Evolutionary conservation across 139 green algal species (phyloP), one percentile per base, ranked within the genome.

Genomic region (Edaphochlamys debaryana): DNA sequence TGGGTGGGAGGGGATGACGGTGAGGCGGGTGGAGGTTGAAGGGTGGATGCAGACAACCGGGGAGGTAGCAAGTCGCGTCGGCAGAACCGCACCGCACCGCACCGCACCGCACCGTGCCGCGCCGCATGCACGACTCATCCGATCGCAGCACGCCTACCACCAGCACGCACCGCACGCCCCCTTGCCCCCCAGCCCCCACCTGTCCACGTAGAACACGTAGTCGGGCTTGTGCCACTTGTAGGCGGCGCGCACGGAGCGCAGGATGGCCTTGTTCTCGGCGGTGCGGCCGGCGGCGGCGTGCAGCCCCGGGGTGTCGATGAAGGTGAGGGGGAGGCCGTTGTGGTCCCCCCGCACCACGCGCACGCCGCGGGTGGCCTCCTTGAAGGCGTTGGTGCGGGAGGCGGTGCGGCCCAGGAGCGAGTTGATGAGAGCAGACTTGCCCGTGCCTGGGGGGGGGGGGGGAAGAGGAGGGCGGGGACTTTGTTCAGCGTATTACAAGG

Each of bases 361-460:
- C n/a, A 93, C 82, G 58, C 86, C 34, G 56, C 82, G 85, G 29
- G 90, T 93, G 60, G 78, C n/a, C 37, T 87, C 80, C 48, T 48
- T 37, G 86, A 91, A 93, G n/a, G 87, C 77, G 72, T 67, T 91
- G 54, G 90, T 92, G 54, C 69, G 36, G 27, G 77, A 86, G 63
- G 45, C 23, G 11, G 77, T 84, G 23, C 80, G 77, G 41, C 82
- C 88, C 68, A 93, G 74, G 66, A 93, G 73, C 0, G 70, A 29
- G 79, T 93, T 93, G 81, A 92, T 91, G 19, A 93, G 82, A 86
- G 91, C 87, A 62, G 67, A 86, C 84, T 93, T 93, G 62, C 90
- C 90, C 22, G 84, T 87, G 72, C 80, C 85, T 90, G 69, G 37
- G 42, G 36, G 41, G 50, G n/a, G n/a, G 52, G 63, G 4, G 32